Evolutionary conservation across 495 filamentous ascomycete genomes (phyloP).

Genomic region (Hypomontagnella monticulosa): DNA sequence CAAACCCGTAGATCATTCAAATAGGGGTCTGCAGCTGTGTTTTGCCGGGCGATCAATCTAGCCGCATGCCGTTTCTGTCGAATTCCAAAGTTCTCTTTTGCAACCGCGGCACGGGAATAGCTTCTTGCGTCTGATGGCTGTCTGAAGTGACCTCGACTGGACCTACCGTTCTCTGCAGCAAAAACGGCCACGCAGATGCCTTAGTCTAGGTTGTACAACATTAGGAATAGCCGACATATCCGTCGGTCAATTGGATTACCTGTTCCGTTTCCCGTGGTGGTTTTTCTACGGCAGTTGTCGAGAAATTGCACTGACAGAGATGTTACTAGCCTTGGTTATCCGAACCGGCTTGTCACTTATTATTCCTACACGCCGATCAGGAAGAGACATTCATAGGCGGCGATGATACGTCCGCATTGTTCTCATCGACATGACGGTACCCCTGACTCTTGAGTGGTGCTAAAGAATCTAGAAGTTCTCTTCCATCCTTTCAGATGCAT

Average conservation of each 20-base stretch:
- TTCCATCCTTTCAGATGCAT: conserved; percentile 27
- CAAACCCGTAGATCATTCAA: conserved; percentile 15
- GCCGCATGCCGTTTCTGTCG: not conserved
- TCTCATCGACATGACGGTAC: conserved; percentile 8
- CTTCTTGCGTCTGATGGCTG: not conserved
- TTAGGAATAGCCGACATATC: conserved; percentile 9
- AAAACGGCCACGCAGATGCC: not conserved
- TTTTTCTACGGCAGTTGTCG: not conserved
- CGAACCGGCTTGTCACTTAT: not conserved
- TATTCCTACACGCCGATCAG: not conserved
- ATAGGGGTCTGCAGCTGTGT: conserved; percentile 2
- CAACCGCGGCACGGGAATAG: not conserved
- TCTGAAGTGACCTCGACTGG: not conserved
- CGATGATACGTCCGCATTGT: conserved; percentile 13
- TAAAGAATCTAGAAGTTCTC: not conserved
- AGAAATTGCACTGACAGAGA: too few species aligned
- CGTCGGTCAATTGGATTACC: conserved; percentile 1
- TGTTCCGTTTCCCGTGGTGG: not conserved
- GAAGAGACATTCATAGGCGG: conserved; percentile 16
- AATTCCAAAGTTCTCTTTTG: not conserved
- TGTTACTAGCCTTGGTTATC: too few species aligned
- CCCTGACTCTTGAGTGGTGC: conserved; percentile 5
- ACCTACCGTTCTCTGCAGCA: conserved; percentile 11
- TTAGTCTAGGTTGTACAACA: conserved; percentile 7
- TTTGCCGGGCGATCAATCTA: conserved; percentile 11